Evolutionary conservation across 108 stramenopile species (phyloP).

Genomic region (Parmales sp.): DNA sequence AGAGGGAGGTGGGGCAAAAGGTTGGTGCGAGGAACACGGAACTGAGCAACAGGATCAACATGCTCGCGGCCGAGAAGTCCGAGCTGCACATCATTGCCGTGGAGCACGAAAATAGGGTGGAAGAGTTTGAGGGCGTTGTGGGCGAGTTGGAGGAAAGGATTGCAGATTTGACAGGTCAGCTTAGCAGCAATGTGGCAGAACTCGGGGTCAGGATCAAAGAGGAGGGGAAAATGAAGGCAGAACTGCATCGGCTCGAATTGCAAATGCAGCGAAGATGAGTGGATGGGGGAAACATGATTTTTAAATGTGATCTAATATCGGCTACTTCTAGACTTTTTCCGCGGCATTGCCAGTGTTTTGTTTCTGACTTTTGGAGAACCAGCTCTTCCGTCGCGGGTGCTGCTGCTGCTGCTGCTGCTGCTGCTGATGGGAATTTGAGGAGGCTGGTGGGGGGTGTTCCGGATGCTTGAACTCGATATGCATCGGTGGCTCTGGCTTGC

Average conservation of each 20-base stretch:
- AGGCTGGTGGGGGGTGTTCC: no score
- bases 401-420: no score
- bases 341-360: no score
- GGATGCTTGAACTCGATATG: no score
- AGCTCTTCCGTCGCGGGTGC: no score
- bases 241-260: neutral
- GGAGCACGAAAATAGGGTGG: neutral
- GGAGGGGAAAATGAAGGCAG: slow-evolving; percentile 11
- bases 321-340: no score
- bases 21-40: neutral
- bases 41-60: neutral
- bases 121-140: neutral
- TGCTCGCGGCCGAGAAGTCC: slow-evolving; percentile 2
- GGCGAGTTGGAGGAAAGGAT: neutral
- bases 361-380: no score
- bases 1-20: neutral
- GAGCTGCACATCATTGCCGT: neutral
- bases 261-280: neutral
- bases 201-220: neutral
- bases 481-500: no score
- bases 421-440: no score
- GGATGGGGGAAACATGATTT: neutral
- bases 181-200: neutral
- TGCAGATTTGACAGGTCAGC: neutral
- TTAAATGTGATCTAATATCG: no score